Conservation (phyloP, 108 stramenopile genomes). For the Nitzschia inconspicua region DNA sequence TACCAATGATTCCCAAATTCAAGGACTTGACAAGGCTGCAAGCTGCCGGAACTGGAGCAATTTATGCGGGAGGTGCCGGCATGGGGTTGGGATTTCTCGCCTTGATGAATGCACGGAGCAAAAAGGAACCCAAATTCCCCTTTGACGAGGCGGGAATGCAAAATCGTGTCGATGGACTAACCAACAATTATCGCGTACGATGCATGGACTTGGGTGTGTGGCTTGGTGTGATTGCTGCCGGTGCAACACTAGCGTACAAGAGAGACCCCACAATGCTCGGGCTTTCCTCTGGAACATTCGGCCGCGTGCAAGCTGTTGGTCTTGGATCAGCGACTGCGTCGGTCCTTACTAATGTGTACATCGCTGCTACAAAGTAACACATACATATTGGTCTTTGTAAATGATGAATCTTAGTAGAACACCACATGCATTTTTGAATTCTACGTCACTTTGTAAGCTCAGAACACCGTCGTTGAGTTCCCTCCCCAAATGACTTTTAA, state of each 20-base stretch:
- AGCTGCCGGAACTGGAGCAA: constrained; percentile 15
- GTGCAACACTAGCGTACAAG: constrained; percentile 10
- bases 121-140: constrained; percentile 11
- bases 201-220: constrained; percentile 34
- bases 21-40: constrained; percentile 12
- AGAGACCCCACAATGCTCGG: constrained; percentile 20
- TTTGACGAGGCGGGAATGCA: constrained; percentile 44
- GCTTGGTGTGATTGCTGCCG: constrained; percentile 30
- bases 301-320: constrained; percentile 27
- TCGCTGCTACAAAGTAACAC: constrained; percentile 5
- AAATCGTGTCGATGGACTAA: constrained; percentile 32
- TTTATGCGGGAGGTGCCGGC: constrained; percentile 19
- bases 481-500: no score
- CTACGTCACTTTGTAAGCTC: no score
- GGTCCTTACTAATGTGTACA: constrained; percentile 18
- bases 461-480: no score
- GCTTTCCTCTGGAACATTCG: constrained; percentile 21
- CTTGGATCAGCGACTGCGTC: constrained; percentile 23
- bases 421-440: no score
- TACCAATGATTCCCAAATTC: constrained; percentile 6
- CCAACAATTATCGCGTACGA: constrained; percentile 37
- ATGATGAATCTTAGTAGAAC: no score
- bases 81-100: constrained; percentile 5
- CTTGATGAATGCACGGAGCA: not conserved
- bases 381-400: no score